Evolutionary conservation across 108 stramenopile genomes (phyloP).

Genomic region (Stephanodiscus minutulus): DNA sequence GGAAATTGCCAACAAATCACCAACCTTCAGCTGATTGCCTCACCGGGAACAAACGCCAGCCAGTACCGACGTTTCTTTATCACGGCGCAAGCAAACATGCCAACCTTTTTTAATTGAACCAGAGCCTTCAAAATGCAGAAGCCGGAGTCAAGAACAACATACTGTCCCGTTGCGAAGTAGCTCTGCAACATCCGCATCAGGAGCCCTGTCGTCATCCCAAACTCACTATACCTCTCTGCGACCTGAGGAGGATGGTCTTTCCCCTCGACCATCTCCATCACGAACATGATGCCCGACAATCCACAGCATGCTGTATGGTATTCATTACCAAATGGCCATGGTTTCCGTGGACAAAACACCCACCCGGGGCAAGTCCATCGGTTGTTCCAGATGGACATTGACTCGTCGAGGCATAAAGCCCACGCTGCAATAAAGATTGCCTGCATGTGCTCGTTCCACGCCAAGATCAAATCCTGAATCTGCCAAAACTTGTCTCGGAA

Average conservation of each 20-base stretch:
- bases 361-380: conserved; percentile 40
- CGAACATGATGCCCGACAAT: conserved; percentile 33
- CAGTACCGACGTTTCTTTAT: too few relatives aligned
- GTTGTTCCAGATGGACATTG: conserved; percentile 33
- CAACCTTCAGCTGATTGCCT: too few relatives aligned
- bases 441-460: conserved; percentile 45
- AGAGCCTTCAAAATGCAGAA: too few relatives aligned
- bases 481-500: conserved; percentile 33
- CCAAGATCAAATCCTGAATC: conserved; percentile 31
- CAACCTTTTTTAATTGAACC: too few relatives aligned
- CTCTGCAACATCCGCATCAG: conserved; percentile 16
- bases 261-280: conserved; percentile 35
- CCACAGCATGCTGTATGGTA: conserved; percentile 43
- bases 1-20: too few relatives aligned
- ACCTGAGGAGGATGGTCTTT: conserved; percentile 22
- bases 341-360: conserved; percentile 38
- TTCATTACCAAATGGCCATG: conserved; percentile 46
- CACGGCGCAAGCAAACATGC: too few relatives aligned
- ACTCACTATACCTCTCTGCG: background rate
- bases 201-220: conserved; percentile 29
- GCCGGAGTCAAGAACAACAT: too few relatives aligned
- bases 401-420: conserved; percentile 36
- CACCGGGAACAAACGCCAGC: too few relatives aligned
- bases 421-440: conserved; percentile 22
- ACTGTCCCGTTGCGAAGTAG: too few relatives aligned